phyloP scores from a whole-genome alignment of 768 basidiomycete genomes.

The Multifurca ochricompacta region DNA sequence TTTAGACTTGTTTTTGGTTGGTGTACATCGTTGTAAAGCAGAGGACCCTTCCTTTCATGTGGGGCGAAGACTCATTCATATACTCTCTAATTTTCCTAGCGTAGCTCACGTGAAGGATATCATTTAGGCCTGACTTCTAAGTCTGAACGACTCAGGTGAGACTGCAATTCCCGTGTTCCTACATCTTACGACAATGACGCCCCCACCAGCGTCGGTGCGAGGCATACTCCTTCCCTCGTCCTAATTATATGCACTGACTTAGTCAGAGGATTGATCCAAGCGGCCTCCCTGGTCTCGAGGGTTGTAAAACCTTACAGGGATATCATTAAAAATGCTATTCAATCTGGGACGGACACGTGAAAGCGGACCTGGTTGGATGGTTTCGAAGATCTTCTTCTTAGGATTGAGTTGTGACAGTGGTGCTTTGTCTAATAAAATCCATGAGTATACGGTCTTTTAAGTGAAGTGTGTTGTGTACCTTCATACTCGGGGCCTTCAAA shows the following conservation, averaged over 20 bases:
- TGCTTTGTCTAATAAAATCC: constrained; percentile 37
- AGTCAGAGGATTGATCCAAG: constrained; percentile 83
- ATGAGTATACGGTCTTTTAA: background rate
- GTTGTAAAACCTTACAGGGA: constrained; percentile 68
- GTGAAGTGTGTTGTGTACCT: constrained; percentile 36
- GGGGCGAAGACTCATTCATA: too few species aligned
- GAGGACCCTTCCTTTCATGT: too few species aligned
- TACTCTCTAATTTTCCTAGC: too few species aligned
- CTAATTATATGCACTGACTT: constrained; percentile 77
- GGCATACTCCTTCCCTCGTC: constrained; percentile 76
- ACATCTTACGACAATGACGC: constrained; percentile 65
- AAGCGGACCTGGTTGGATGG: constrained; percentile 78
- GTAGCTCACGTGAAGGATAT: too few species aligned
- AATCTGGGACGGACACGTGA: constrained; percentile 1
- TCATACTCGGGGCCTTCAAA: constrained; percentile 90
- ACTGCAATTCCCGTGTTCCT: background rate
- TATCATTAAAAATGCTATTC: background rate
- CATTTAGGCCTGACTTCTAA: background rate
- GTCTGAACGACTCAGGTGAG: background rate
- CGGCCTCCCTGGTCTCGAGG: constrained; percentile 78
- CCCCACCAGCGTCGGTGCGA: constrained; percentile 74
- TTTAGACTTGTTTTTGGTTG: background rate
- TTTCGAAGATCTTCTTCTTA: constrained; percentile 99
- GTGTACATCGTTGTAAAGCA: too few species aligned
- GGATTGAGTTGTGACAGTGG: constrained; percentile 88